Evolutionary conservation across 2,329 filamentous ascomycete genomes (phyloP).

Genomic region (Penicillium aurantiogriseum): DNA sequence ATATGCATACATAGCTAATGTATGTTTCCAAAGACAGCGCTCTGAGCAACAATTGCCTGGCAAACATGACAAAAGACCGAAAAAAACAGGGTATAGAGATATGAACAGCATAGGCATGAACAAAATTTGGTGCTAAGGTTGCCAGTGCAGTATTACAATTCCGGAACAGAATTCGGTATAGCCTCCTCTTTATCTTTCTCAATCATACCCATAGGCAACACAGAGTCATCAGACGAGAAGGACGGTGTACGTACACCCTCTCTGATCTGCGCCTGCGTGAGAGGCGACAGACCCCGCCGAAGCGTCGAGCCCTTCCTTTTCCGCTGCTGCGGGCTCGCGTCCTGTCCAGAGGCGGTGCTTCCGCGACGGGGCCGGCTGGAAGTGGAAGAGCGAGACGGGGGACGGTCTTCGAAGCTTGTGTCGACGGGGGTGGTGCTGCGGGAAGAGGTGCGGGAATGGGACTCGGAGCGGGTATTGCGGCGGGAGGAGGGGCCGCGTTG

Average conservation of each 20-base stretch:
- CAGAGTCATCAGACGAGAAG: constrained; percentile 39
- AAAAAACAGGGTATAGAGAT: constrained; percentile 10
- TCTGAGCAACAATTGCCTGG: not conserved
- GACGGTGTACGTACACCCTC: constrained; percentile 36
- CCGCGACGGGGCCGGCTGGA: constrained; percentile 36
- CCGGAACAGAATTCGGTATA: constrained; percentile 19
- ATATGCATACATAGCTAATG: constrained; percentile 1
- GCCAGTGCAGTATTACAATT: constrained; percentile 25
- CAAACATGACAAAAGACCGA: not conserved
- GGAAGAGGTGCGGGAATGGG: constrained; percentile 43
- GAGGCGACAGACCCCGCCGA: constrained; percentile 34
- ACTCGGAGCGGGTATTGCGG: constrained; percentile 39
- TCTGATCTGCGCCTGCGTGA: constrained; percentile 40
- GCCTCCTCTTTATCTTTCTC: constrained; percentile 28
- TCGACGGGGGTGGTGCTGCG: constrained; percentile 43
- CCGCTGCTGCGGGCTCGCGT: constrained; percentile 28
- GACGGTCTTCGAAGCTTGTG: constrained; percentile 36
- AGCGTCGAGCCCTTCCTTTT: constrained; percentile 33
- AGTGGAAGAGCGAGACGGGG: constrained; percentile 33
- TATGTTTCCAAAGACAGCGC: not conserved
- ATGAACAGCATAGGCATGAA: constrained; percentile 6
- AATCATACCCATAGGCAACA: constrained; percentile 22
- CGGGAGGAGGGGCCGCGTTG: constrained; percentile 29
- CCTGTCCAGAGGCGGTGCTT: constrained; percentile 33
- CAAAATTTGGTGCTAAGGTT: constrained; percentile 1